These are phyloP conservation scores for Fusarium secorum DNA, from an alignment of 2,329 filamentous ascomycete genomes.

Conservation along the genomic window DNA sequence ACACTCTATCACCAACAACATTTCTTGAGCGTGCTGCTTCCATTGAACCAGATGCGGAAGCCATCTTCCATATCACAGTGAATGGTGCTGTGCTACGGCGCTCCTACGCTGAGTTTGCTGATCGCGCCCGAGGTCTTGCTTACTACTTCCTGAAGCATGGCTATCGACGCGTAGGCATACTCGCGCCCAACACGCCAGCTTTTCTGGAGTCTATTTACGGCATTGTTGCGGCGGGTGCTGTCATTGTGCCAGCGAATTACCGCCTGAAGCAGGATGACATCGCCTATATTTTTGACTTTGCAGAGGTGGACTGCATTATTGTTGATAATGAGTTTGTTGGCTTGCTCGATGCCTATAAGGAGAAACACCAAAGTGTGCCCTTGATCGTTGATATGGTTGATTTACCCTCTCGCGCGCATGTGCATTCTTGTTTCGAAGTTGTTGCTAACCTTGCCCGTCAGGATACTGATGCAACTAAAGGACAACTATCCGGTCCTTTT, in stretches of 20 bases:
- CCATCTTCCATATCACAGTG: slow-evolving; percentile 84
- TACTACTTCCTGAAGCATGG: slow-evolving; percentile 83
- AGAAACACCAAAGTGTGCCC: slow-evolving; percentile 67
- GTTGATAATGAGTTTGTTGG: slow-evolving; percentile 81
- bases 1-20: slow-evolving; percentile 84
- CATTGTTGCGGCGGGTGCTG: slow-evolving; percentile 79
- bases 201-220: slow-evolving; percentile 93
- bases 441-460: slow-evolving; percentile 46
- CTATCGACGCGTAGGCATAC: slow-evolving; percentile 80
- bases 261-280: slow-evolving; percentile 84
- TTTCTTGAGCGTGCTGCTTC: slow-evolving; percentile 86
- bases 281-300: slow-evolving; percentile 87
- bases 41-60: slow-evolving; percentile 86
- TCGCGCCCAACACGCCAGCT: slow-evolving; percentile 92
- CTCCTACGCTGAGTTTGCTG: slow-evolving; percentile 81
- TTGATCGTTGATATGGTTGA: slow-evolving; percentile 75
- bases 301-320: slow-evolving; percentile 86
- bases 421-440: neutral
- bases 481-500: slow-evolving; percentile 79
- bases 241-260: slow-evolving; percentile 74
- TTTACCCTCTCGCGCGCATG: neutral
- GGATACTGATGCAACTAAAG: slow-evolving; percentile 81
- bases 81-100: slow-evolving; percentile 78
- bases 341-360: slow-evolving; percentile 72
- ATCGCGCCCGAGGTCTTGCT: slow-evolving; percentile 85